Evolutionary conservation across 768 basidiomycete genomes (phyloP).

Genomic region (Lactifluus piperatus): DNA sequence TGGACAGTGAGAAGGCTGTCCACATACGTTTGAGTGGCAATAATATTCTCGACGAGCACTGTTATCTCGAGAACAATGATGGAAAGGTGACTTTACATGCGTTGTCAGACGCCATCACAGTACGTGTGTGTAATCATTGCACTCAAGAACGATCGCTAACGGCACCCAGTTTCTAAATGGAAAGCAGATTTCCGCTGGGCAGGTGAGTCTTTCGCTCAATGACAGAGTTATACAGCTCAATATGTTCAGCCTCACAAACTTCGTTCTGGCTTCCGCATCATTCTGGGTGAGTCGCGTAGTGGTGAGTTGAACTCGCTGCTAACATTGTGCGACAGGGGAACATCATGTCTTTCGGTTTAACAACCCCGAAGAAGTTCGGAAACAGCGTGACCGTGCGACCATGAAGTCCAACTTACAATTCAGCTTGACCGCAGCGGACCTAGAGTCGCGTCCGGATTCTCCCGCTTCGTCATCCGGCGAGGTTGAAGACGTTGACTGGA

Average conservation of each 20-base stretch:
- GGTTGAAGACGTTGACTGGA: slow-evolving; percentile 84
- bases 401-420: slow-evolving; percentile 60
- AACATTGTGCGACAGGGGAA: slow-evolving; percentile 48
- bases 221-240: neutral
- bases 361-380: slow-evolving; percentile 90
- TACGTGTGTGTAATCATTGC: slow-evolving; percentile 30
- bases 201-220: slow-evolving; percentile 39
- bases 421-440: slow-evolving; percentile 56
- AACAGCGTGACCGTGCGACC: slow-evolving; percentile 75
- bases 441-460: slow-evolving; percentile 76
- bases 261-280: slow-evolving; percentile 91
- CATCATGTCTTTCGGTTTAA: slow-evolving; percentile 98
- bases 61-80: slow-evolving; percentile 79
- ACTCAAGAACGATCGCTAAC: slow-evolving; percentile 12
- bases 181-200: slow-evolving; percentile 68
- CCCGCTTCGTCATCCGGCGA: slow-evolving; percentile 61
- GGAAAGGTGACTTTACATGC: slow-evolving; percentile 79
- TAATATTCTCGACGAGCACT: slow-evolving; percentile 89
- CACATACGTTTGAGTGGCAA: slow-evolving; percentile 90
- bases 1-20: slow-evolving; percentile 72
- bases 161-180: slow-evolving; percentile 80
- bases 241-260: slow-evolving; percentile 61
- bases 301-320: neutral
- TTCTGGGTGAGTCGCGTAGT: slow-evolving; percentile 56
- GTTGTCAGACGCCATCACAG: slow-evolving; percentile 75